Evolutionary conservation across 192 early-diverging fungal genomes (phyloP).

Genomic region (Coemansia aciculifera): DNA sequence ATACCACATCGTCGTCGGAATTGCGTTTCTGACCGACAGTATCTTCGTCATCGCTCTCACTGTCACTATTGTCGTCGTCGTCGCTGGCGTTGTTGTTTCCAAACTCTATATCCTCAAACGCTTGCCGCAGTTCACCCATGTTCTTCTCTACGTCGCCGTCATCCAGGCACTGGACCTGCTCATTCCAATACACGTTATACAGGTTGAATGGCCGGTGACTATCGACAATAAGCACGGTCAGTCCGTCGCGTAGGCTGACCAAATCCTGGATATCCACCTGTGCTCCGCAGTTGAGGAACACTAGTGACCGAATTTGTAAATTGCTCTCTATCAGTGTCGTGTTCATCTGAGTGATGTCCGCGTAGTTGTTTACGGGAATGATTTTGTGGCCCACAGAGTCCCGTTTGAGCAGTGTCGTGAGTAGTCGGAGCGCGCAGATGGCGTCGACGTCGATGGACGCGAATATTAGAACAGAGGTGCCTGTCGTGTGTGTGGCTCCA

Average conservation of each 20-base stretch:
- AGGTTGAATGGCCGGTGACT: constrained; percentile 88
- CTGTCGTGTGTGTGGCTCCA: constrained; percentile 19
- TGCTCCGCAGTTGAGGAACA: constrained; percentile 88
- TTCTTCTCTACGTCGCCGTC: constrained; percentile 78
- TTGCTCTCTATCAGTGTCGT: constrained; percentile 54
- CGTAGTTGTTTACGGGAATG: constrained; percentile 72
- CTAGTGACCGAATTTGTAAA: constrained; percentile 67
- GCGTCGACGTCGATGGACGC: constrained; percentile 78
- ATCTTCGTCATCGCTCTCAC: constrained; percentile 14
- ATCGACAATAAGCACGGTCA: constrained; percentile 80
- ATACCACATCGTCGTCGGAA: background rate
- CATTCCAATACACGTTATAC: constrained; percentile 73
- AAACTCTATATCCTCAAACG: constrained; percentile 60
- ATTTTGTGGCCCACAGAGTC: constrained; percentile 83
- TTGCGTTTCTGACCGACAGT: background rate
- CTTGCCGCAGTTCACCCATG: constrained; percentile 64
- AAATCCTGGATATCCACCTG: constrained; percentile 69
- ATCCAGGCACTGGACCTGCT: constrained; percentile 81
- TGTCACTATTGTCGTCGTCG: constrained; percentile 12
- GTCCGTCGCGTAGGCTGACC: constrained; percentile 58
- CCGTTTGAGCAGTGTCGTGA: constrained; percentile 73
- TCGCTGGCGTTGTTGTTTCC: constrained; percentile 14
- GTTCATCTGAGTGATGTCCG: constrained; percentile 61
- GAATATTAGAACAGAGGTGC: constrained; percentile 67
- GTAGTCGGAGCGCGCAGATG: constrained; percentile 77